phyloP scores from a whole-genome alignment of 2,329 filamentous ascomycete species.

The Eutypa lata region DNA sequence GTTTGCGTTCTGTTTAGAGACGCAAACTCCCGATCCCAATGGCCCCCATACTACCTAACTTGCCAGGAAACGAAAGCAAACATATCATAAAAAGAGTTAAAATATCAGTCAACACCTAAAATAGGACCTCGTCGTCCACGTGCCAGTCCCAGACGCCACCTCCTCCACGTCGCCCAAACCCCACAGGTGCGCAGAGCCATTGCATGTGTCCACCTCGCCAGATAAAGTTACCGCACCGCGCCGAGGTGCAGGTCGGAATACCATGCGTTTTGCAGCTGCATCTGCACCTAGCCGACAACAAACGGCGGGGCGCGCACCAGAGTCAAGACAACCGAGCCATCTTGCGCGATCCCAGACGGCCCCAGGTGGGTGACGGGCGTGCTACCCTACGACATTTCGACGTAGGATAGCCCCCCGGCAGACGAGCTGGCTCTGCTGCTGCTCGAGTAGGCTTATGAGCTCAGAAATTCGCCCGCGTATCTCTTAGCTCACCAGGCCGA shows the following conservation, averaged over 20 bases:
- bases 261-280: not conserved
- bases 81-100: too few relatives aligned
- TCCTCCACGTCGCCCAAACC: not conserved
- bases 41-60: too few relatives aligned
- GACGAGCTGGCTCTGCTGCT: constrained; percentile 17
- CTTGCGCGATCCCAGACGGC: constrained; percentile 14
- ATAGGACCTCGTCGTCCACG: too few relatives aligned
- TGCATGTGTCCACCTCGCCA: not conserved
- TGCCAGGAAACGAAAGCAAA: too few relatives aligned
- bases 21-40: too few relatives aligned
- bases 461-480: too few relatives aligned
- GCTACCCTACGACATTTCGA: constrained; percentile 12
- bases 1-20: too few relatives aligned
- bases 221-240: not conserved
- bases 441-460: constrained; percentile 18
- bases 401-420: constrained; percentile 12
- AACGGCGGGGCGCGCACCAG: not conserved
- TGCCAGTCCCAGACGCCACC: not conserved
- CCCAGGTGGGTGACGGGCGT: constrained; percentile 21
- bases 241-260: not conserved
- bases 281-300: not conserved
- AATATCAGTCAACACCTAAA: too few relatives aligned
- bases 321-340: constrained; percentile 3
- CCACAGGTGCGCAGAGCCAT: too few relatives aligned
- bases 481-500: too few relatives aligned